Conservation (phyloP, 2,329 filamentous ascomycete genomes). For the Sarocladium brachiariae region DNA sequence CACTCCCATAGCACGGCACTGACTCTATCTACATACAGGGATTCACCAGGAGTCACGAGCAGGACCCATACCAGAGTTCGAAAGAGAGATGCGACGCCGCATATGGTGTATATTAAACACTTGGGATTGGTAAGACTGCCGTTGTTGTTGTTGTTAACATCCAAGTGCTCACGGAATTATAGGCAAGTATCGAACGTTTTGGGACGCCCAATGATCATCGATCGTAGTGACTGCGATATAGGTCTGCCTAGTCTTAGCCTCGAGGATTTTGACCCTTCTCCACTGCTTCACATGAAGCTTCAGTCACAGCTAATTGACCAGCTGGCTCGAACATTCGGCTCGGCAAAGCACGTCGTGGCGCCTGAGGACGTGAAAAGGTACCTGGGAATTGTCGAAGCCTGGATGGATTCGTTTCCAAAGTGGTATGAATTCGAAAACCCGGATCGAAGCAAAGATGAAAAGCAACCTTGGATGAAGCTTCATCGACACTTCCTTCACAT, state of each 20-base stretch:
- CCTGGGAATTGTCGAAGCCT: slow-evolving; percentile 29
- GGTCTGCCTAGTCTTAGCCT: slow-evolving; percentile 25
- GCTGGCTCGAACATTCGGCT: slow-evolving; percentile 25
- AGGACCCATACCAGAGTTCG: slow-evolving; percentile 23
- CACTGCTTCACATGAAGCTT: slow-evolving; percentile 29
- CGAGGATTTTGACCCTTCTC: slow-evolving; percentile 25
- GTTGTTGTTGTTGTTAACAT: background rate
- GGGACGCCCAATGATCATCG: slow-evolving; percentile 27
- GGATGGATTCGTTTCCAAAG: slow-evolving; percentile 33
- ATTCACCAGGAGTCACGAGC: slow-evolving; percentile 24
- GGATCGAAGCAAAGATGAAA: slow-evolving; percentile 21
- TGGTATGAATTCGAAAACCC: slow-evolving; percentile 32
- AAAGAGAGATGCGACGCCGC: slow-evolving; percentile 28
- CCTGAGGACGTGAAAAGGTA: slow-evolving; percentile 26
- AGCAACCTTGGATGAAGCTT: slow-evolving; percentile 34
- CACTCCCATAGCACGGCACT: background rate
- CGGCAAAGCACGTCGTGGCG: slow-evolving; percentile 20
- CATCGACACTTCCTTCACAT: slow-evolving; percentile 40
- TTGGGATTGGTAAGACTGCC: slow-evolving; percentile 29
- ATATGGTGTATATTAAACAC: slow-evolving; percentile 30
- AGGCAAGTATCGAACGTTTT: slow-evolving; percentile 31
- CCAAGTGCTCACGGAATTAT: background rate
- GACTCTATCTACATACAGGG: slow-evolving; percentile 19
- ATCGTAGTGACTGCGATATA: slow-evolving; percentile 26
- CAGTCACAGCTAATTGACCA: slow-evolving; percentile 26